Evolutionary conservation across 441 rosid genomes (phyloP).

Genomic region (Jatropha multifida): DNA sequence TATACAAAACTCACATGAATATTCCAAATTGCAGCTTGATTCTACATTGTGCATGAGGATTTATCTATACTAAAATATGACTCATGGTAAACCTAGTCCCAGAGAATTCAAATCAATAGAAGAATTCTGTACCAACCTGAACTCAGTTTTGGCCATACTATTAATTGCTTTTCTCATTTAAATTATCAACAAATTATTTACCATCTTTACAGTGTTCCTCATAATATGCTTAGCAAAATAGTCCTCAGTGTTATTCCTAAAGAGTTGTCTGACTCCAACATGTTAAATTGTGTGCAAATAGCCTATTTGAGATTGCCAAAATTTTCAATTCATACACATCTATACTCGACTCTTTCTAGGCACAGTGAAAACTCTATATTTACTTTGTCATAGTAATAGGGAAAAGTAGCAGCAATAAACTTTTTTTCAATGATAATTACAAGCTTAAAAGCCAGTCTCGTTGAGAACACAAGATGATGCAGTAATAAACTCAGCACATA

Average conservation of each 20-base stretch:
- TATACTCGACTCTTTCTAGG: not conserved
- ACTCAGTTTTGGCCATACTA: not conserved
- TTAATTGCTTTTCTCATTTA: not conserved
- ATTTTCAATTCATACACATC: not conserved
- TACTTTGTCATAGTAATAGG: not conserved
- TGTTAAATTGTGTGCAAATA: not conserved
- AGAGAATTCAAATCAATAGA: not conserved
- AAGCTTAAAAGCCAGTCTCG: not conserved
- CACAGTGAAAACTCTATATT: not conserved
- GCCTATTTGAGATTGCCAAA: constrained; percentile 5
- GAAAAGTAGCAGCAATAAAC: not conserved
- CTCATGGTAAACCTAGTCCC: not conserved
- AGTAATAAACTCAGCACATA: not conserved
- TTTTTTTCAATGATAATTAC: not conserved
- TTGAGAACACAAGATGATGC: not conserved
- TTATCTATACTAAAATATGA: not conserved
- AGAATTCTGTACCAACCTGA: not conserved
- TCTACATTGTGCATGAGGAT: not conserved
- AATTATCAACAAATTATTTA: not conserved
- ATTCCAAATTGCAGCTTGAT: constrained; percentile 7
- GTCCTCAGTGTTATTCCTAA: not conserved
- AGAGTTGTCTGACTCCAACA: not conserved
- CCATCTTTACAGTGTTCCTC: not conserved
- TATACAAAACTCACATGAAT: not conserved
- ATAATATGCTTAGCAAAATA: not conserved